Evolutionary conservation across 371 early-diverging fungal genomes (phyloP).

Genomic region (Lichtheimia corymbifera): DNA sequence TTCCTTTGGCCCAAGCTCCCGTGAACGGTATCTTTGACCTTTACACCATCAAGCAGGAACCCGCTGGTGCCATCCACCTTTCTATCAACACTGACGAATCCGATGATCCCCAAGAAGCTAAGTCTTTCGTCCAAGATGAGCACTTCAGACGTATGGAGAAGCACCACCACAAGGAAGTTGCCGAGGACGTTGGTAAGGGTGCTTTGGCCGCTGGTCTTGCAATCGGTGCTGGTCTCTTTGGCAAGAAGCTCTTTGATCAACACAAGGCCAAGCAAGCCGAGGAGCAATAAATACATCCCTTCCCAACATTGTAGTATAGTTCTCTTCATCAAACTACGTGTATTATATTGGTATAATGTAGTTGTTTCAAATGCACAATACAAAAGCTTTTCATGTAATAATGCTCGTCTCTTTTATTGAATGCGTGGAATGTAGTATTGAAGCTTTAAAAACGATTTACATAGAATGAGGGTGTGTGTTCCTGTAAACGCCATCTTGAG

Average conservation of each 20-base stretch:
- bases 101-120: constrained; percentile 47
- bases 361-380: too few relatives aligned
- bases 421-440: too few relatives aligned
- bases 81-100: constrained; percentile 43
- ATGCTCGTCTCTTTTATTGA: too few relatives aligned
- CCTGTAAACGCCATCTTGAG: too few relatives aligned
- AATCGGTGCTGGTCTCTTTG: constrained; percentile 50
- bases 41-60: constrained; percentile 45
- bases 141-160: constrained; percentile 51
- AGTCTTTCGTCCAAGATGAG: constrained; percentile 43
- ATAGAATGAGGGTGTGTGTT: too few relatives aligned
- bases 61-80: constrained; percentile 46
- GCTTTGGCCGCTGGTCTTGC: constrained; percentile 46
- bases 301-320: too few relatives aligned
- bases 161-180: constrained; percentile 42
- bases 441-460: too few relatives aligned
- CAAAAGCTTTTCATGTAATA: too few relatives aligned
- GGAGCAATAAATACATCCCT: constrained; percentile 8
- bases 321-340: too few relatives aligned
- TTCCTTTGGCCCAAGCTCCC: constrained; percentile 56
- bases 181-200: constrained; percentile 45
- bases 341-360: too few relatives aligned
- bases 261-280: constrained; percentile 31
- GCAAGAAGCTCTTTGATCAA: constrained; percentile 49
- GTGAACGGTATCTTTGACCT: constrained; percentile 53